Evolutionary conservation across 2,329 filamentous ascomycete genomes (phyloP), one percentile per base, ranked within the genome.

Genomic region (Nemania sp.): DNA sequence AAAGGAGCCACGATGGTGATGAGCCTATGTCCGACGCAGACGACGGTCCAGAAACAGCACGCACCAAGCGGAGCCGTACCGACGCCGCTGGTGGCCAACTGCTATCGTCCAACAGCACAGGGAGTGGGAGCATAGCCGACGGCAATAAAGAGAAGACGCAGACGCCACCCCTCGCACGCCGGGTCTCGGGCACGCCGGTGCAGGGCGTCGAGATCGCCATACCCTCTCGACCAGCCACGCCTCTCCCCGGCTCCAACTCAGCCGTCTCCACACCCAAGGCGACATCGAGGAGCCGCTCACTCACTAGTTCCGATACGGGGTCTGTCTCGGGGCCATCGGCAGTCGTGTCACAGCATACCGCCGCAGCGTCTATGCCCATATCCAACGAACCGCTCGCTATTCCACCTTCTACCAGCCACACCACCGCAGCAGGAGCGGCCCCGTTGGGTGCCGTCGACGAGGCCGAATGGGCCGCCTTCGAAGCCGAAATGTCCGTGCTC

Each of bases 391-490:
- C 46, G 5, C 53, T 64, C 19, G 14, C 41, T 19, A 42, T 49
- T 6, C 58, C 62, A 24, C 31, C 46, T 28, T 34, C 53, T 19
- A 46, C 28, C 5, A 44, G 40, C 23, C 42, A 51, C 28, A 36
- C 28, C 23, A 28, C 12, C 19, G 24, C 24, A 39, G 24, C 12
- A 43, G 31, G 19, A 47, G 47, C 41, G 42, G 47, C 26, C 41
- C 54, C 44, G 20, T 28, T 56, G n/a, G 23, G 51, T 28, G 53
- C 64, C 9, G 73, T 77, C 7, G 84, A 92, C 67, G 90, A 96
- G 66, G 83, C 86, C 49, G 89, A 94, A 71, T 94, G 89, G 89
- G 88, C 89, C 2, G 89, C 90, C 7, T 95, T 96, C 67, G 88
- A 96, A 68, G 88, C 89, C 2, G 90, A 96, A 49, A 85, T 96